Evolutionary conservation across 257 asterid species (phyloP).

Genomic region (Salvia hispanica): DNA sequence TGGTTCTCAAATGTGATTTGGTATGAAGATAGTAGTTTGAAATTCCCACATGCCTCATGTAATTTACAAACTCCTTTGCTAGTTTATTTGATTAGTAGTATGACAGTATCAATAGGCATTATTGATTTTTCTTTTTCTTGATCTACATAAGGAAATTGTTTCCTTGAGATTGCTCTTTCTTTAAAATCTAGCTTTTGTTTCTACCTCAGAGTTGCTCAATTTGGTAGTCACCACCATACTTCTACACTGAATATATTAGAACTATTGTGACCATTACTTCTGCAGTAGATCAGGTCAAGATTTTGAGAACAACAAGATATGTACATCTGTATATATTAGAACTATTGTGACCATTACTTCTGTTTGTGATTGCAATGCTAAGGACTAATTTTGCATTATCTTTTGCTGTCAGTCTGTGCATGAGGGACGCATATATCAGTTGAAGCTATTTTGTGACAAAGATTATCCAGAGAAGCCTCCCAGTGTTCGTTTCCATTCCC

Average conservation of each 20-base stretch:
- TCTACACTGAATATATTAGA: background rate
- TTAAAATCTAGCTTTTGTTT: background rate
- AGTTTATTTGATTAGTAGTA: background rate
- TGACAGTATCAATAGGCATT: background rate
- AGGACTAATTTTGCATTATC: slow-evolving; percentile 6
- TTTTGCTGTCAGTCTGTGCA: slow-evolving; percentile 81
- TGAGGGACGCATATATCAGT: slow-evolving; percentile 87
- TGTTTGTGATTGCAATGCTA: slow-evolving; percentile 3
- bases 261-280: background rate
- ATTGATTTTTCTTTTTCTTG: slow-evolving; percentile 6
- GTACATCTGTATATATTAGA: too few relatives aligned
- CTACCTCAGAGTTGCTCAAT: background rate
- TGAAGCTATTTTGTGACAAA: slow-evolving; percentile 89
- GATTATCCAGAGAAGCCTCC: slow-evolving; percentile 98
- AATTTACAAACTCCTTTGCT: background rate
- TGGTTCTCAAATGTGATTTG: background rate
- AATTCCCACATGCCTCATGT: background rate
- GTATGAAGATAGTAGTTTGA: background rate
- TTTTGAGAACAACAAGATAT: background rate
- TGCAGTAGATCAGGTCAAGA: background rate
- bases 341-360: too few relatives aligned
- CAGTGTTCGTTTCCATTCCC: slow-evolving; percentile 80
- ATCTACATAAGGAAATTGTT: background rate
- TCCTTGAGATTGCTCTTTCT: background rate
- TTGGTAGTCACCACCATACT: background rate